phyloP scores from a whole-genome alignment of 2,329 filamentous ascomycete species.

The Metarhizium sp. region DNA sequence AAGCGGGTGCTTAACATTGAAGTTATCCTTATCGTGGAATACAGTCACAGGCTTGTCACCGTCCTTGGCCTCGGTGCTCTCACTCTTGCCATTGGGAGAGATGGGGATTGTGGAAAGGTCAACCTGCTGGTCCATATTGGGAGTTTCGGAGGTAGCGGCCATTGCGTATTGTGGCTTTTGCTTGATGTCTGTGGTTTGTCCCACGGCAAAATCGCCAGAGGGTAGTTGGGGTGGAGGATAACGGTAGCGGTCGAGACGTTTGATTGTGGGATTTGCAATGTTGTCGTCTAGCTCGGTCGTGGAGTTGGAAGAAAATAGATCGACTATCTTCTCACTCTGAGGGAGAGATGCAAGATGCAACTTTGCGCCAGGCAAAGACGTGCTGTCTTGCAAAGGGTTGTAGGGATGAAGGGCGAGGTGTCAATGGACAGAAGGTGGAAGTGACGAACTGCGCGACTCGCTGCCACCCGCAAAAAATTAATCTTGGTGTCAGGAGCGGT shows the following conservation, averaged over 20 bases:
- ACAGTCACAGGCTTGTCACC: conserved; percentile 71
- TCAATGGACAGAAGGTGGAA: conserved; percentile 9
- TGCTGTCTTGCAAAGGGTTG: conserved; percentile 8
- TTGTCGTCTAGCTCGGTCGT: neutral
- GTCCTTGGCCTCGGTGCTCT: conserved; percentile 36
- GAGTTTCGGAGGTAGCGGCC: conserved; percentile 24
- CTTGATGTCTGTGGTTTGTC: neutral
- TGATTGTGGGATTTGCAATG: conserved; percentile 4
- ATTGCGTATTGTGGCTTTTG: conserved; percentile 17
- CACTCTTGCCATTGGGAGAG: conserved; percentile 49
- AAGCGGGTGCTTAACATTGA: conserved; percentile 98
- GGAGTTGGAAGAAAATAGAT: conserved; percentile 14
- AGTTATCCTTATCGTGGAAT: conserved; percentile 97
- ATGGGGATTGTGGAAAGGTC: conserved; percentile 61
- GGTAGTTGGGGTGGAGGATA: conserved; percentile 13
- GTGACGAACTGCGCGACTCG: conserved; percentile 8
- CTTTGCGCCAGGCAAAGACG: conserved; percentile 32
- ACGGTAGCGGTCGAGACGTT: conserved; percentile 7
- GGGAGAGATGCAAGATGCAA: conserved; percentile 10
- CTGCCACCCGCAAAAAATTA: neutral
- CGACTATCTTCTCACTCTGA: conserved; percentile 18
- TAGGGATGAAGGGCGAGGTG: conserved; percentile 9
- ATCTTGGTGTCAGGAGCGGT: neutral
- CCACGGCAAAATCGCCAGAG: conserved; percentile 4
- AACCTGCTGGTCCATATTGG: conserved; percentile 44